phyloP scores from a whole-genome alignment of 2,329 filamentous ascomycete species.

The Herpomyces periplanetae region DNA sequence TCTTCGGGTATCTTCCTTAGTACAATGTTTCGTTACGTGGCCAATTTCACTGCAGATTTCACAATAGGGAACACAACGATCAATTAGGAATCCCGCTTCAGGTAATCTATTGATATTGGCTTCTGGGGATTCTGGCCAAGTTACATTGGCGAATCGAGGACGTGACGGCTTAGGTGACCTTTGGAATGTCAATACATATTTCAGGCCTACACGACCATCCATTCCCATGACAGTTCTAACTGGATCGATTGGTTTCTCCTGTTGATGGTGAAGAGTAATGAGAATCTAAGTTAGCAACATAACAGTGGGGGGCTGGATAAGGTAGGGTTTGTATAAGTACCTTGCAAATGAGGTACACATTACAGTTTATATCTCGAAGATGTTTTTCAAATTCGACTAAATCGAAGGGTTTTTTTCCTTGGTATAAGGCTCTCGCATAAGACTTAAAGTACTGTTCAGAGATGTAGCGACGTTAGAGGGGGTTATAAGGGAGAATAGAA shows the following conservation, averaged over 20 bases:
- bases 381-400: conserved; percentile 19
- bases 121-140: conserved; percentile 16
- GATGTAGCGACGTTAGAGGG: conserved; percentile 7
- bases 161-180: conserved; percentile 16
- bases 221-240: conserved; percentile 30
- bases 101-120: conserved; percentile 22
- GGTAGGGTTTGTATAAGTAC: no score
- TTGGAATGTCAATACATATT: conserved; percentile 21
- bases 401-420: no score
- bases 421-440: conserved; percentile 19
- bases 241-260: conserved; percentile 14
- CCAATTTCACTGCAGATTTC: conserved; percentile 20
- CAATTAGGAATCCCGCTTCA: conserved; percentile 21
- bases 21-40: conserved; percentile 19
- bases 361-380: conserved; percentile 15
- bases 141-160: conserved; percentile 6
- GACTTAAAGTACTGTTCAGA: conserved; percentile 10
- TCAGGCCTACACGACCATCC: conserved; percentile 23
- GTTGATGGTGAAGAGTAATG: conserved; percentile 1
- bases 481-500: no score
- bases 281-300: not conserved
- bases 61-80: conserved; percentile 18
- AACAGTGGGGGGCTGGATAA: no score
- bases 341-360: conserved; percentile 19
- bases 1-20: conserved; percentile 15